A percentile compares a stretch with the other conserved stretches of the same genome.
phyloP scores from a whole-genome alignment of 2,329 filamentous ascomycete species.

The Teratosphaeria nubilosa region DNA sequence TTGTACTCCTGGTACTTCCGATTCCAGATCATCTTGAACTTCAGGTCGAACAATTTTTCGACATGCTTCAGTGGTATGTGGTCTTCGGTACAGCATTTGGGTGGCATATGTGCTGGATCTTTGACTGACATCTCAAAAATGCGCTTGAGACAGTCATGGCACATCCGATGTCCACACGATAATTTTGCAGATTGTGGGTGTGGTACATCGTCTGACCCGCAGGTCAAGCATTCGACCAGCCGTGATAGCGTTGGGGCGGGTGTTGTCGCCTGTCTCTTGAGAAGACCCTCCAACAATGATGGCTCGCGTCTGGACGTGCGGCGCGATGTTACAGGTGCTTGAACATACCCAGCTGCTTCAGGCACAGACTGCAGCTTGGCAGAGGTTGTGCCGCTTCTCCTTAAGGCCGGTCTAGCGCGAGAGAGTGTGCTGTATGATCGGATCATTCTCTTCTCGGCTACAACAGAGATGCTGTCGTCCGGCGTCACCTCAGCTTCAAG shows the following conservation, averaged over 20 bases:
- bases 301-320: constrained; percentile 17
- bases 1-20: constrained; percentile 68
- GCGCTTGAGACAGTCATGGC: constrained; percentile 62
- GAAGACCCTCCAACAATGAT: constrained; percentile 14
- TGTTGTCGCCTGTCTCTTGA: constrained; percentile 13
- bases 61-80: constrained; percentile 68
- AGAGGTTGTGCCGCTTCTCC: constrained; percentile 10
- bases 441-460: constrained; percentile 3
- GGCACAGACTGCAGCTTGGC: constrained; percentile 13
- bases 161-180: constrained; percentile 73
- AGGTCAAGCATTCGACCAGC: constrained; percentile 57
- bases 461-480: constrained; percentile 22
- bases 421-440: neutral
- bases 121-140: constrained; percentile 66
- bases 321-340: constrained; percentile 10
- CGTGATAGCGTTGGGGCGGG: constrained; percentile 10
- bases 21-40: constrained; percentile 74
- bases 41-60: constrained; percentile 59
- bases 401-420: constrained; percentile 7
- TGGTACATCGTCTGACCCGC: constrained; percentile 57
- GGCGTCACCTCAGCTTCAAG: constrained; percentile 15
- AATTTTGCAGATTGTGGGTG: constrained; percentile 57
- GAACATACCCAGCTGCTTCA: constrained; percentile 13
- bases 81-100: constrained; percentile 64
- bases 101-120: constrained; percentile 75